Conservation (phyloP, 2,329 filamentous ascomycete genomes). For the Raffaelea ambrosiae region DNA sequence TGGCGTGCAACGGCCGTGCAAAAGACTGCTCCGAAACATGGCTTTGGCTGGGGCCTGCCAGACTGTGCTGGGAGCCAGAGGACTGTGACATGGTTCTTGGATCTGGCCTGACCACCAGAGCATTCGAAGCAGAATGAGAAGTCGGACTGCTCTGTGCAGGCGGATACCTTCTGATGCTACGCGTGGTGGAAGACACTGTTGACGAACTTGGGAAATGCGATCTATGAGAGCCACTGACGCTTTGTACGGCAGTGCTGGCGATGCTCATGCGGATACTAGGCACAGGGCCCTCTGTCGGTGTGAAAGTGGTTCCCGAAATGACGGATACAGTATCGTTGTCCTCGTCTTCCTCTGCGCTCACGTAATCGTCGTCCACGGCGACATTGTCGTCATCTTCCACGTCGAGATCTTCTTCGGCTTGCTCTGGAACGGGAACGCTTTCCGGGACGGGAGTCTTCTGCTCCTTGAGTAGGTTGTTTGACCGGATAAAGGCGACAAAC, state of each 20-base stretch:
- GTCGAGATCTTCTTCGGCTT: neutral
- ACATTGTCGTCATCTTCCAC: neutral
- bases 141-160: neutral
- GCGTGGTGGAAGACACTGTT: neutral
- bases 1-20: constrained; percentile 11
- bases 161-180: neutral
- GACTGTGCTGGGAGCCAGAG: neutral
- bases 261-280: constrained; percentile 14
- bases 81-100: neutral
- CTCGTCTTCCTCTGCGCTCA: constrained; percentile 3
- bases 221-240: neutral
- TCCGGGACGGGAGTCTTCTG: constrained; percentile 10
- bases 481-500: constrained; percentile 51
- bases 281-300: constrained; percentile 13
- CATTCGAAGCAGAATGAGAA: neutral
- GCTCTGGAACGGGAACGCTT: neutral
- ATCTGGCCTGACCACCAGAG: neutral
- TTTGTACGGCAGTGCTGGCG: constrained; percentile 9
- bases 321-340: constrained; percentile 14
- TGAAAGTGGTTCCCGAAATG: constrained; percentile 21
- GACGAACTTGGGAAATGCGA: neutral
- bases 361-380: constrained; percentile 10
- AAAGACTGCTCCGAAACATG: constrained; percentile 18
- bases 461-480: constrained; percentile 42
- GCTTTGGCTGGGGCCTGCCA: neutral